Evolutionary conservation across 805 yeast genomes (phyloP), one percentile per base, ranked within the genome.

Genomic region (baker's yeast (Saccharomyces cerevisiae)): DNA sequence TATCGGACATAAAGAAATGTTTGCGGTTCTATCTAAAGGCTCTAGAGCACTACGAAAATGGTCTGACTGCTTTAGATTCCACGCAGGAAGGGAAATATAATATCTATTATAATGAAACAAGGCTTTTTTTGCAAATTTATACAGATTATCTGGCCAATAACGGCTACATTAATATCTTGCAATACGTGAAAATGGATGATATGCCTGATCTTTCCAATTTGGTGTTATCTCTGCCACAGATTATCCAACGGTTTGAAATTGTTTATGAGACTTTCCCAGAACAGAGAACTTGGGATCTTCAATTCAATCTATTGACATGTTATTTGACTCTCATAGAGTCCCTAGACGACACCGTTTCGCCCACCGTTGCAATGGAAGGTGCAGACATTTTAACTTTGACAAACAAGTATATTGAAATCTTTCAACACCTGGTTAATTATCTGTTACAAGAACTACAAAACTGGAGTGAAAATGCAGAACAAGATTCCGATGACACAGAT

Each of bases 41-140:
- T 1, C 53, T 61, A 32, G 59, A 58, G 24, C 50, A 58, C 10
- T 70, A 70, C 48, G 61, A 75, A 57, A 68, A 62, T 31, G 80
- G 73, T 47, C 65, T 66, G 9, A 61, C 61, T 11, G 63, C 64
- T 24, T 57, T 59, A 6, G 61, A 55, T 6, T 61, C 64, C 29
- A 61, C 64, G 9, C 48, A 64, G 1, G 59, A 58, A n/a, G 74
- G 73, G 36, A 71, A 75, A 10, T 72, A 74, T 57, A 60, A 68
- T 47, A 61, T 69, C 3, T 50, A 51, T 9, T 70, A 69, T 53
- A 70, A 70, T 53, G 58, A 61, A 50, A 66, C 67, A 17, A 58
- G 73, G 47, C 58, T 70, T 14, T 52, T 64, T 6, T 58, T 70
- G 55, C 64, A 67, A 49, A 50, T 69, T 3, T 59, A 68, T 52